Evolutionary conservation across 1,139 yeast genomes (phyloP).

Genomic region (Taphrina wiesneri): DNA sequence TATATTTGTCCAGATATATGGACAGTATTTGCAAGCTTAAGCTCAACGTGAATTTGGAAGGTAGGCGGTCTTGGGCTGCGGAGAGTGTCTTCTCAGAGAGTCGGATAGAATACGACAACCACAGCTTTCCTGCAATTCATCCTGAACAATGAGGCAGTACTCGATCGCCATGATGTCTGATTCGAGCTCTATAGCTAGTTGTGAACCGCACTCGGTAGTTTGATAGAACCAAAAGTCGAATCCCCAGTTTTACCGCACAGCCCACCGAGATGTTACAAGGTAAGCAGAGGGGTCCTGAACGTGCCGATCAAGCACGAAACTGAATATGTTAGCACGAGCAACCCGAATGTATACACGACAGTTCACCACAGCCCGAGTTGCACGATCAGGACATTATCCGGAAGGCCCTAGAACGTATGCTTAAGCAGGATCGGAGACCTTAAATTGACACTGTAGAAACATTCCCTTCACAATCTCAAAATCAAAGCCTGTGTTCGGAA

Average conservation of each 20-base stretch:
- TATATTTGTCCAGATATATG: too few species aligned
- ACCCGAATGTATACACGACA: constrained; percentile 5
- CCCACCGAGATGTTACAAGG: not conserved
- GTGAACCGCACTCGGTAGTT: too few species aligned
- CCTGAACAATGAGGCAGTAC: not conserved
- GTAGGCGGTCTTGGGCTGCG: too few species aligned
- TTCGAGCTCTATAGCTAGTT: too few species aligned
- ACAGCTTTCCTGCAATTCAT: not conserved
- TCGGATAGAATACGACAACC: not conserved
- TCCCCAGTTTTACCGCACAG: too few species aligned
- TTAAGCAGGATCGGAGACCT: not conserved
- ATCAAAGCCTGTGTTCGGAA: constrained; percentile 27
- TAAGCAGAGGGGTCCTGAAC: not conserved
- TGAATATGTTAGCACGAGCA: not conserved
- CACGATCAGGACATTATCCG: constrained; percentile 27
- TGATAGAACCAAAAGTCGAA: too few species aligned
- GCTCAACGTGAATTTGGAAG: too few species aligned
- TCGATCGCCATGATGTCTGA: too few species aligned
- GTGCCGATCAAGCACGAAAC: not conserved
- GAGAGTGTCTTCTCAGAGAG: not conserved
- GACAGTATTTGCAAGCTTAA: too few species aligned
- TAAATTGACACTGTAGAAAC: constrained; percentile 6
- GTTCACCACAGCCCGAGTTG: constrained; percentile 27
- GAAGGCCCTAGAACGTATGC: constrained; percentile 32
- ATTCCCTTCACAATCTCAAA: constrained; percentile 32